These are phyloP conservation scores for Plasmodium falciparum DNA, from an alignment of 169 alveolate species.

Conservation along the genomic window DNA sequence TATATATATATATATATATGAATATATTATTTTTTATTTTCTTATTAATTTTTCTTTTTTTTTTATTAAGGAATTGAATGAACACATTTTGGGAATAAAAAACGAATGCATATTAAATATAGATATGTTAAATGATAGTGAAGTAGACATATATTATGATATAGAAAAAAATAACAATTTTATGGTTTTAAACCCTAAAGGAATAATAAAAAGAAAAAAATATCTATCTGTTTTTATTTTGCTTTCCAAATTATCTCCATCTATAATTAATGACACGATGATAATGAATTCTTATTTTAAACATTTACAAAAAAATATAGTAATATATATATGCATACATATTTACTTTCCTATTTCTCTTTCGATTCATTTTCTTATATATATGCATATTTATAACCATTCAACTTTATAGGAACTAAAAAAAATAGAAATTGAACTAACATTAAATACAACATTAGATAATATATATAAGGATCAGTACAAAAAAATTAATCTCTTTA, in stretches of 20 bases:
- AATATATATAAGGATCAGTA: constrained; percentile 47
- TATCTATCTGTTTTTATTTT: constrained; percentile 58
- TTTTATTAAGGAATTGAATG: constrained; percentile 32
- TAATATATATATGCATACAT: constrained; percentile 20
- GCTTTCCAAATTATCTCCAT: constrained; percentile 45
- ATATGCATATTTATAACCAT: constrained; percentile 5
- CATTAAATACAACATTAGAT: constrained; percentile 22
- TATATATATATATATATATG: background rate
- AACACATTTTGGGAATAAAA: constrained; percentile 39
- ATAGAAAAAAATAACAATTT: constrained; percentile 44
- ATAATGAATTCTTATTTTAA: constrained; percentile 52
- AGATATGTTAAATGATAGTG: constrained; percentile 75
- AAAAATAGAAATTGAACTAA: constrained; percentile 47
- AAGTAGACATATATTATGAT: constrained; percentile 60
- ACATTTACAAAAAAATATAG: constrained; percentile 71
- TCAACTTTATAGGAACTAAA: constrained; percentile 39
- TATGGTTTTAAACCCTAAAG: constrained; percentile 68
- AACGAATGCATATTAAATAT: constrained; percentile 71
- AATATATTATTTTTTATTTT: background rate
- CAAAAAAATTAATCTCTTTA: constrained; percentile 61
- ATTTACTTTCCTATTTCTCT: background rate
- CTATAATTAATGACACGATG: constrained; percentile 53
- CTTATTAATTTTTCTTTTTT: constrained; percentile 3
- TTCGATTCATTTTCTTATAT: background rate
- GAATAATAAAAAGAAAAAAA: constrained; percentile 56